Evolutionary conservation across 345 rosid genomes (phyloP), one percentile per base, ranked within the genome.

Genomic region (Populus simonii): DNA sequence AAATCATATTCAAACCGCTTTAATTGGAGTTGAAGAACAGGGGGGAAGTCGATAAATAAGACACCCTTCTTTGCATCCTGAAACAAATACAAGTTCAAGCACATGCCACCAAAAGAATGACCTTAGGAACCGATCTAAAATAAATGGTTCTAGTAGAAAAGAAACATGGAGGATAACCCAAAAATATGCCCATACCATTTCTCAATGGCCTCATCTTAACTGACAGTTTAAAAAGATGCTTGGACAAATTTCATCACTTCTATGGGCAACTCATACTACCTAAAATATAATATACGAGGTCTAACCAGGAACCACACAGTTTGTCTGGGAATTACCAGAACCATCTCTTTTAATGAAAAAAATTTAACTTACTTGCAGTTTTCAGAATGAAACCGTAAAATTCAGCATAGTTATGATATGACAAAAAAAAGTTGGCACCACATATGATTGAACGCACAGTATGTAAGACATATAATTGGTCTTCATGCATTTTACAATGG

Each of bases 51-150:
- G 65, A 90, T 92, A 83, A 95, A 95, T 74, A 91, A 79, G 45
- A 95, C 98, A 36, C 98, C 97, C 82, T 93, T 95, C 88, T 83
- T 93, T 62, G 99, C 99, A 84, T 95, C 99, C 99, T 94, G 89
- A 71, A 89, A 75, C 57, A 65, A n/a, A 81, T 15, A 80, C 62
- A 77, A 76, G 25, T 47, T 39, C 49, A 25, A 57, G 33, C 22
- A 45, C 18, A 66, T n/a, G 29, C 27, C 49, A 12, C 66, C 15
- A 78, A 38, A 62, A 33, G 15, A 27, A 43, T 62, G 15, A 25
- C n/a, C 5, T 6, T 20, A 63, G 65, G 35, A 71, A 8, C n/a
- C 23, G 39, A 71, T 66, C 22, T n/a, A 33, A 29, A 22, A 4
- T 8, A 41, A 23, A 35, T 63, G 41, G 8, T 61, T 22, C 45